These are phyloP conservation scores for Penicillium ochrochloron DNA, from an alignment of 495 filamentous ascomycete genomes.

Conservation along the genomic window DNA sequence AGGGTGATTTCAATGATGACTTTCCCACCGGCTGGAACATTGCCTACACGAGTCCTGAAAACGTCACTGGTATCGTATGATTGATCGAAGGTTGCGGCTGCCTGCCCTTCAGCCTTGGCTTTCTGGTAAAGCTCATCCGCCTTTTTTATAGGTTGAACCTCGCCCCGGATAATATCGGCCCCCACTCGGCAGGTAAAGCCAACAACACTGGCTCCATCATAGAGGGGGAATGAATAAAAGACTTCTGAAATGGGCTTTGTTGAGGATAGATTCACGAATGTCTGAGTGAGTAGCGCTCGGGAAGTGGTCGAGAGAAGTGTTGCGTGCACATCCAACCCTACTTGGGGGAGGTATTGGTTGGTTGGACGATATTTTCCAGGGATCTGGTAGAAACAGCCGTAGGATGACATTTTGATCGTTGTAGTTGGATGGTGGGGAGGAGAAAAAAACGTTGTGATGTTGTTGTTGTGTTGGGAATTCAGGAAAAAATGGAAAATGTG, in stretches of 20 bases:
- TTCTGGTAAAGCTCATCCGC: background rate
- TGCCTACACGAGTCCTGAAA: background rate
- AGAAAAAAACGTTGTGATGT: background rate
- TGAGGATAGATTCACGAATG: background rate
- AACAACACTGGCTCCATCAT: background rate
- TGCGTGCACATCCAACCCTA: background rate
- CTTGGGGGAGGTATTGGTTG: background rate
- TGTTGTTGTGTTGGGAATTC: background rate
- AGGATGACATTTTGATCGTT: background rate
- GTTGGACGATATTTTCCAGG: background rate
- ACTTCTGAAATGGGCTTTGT: background rate
- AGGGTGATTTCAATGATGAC: background rate
- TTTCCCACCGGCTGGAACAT: background rate
- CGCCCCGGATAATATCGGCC: background rate
- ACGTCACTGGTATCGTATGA: background rate
- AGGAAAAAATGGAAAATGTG: background rate
- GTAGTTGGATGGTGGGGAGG: background rate
- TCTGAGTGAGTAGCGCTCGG: background rate
- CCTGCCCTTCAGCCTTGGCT: background rate
- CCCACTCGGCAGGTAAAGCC: background rate
- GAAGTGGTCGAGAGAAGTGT: slow-evolving; percentile 1
- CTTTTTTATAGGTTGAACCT: background rate
- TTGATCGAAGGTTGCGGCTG: background rate
- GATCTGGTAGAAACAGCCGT: background rate
- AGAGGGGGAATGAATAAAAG: background rate